Evolutionary conservation across 164 flowering plant genomes (phyloP), one percentile per base, ranked within the genome.

Genomic region (Taxillus chinensis): DNA sequence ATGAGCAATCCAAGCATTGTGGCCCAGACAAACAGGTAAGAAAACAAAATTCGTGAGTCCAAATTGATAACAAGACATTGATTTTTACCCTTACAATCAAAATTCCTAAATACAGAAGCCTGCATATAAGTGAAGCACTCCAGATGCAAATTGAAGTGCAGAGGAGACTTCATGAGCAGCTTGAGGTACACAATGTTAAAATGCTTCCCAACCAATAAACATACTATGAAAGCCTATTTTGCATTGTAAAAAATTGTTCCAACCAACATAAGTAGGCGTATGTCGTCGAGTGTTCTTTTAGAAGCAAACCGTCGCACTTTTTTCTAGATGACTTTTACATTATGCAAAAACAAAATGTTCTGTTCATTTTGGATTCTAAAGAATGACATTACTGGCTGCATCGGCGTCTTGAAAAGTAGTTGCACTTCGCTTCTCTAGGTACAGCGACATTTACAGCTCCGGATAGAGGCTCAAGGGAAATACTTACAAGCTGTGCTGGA

Each of bases 91-190:
- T 80, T 42, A 79, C 70, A 67, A 39, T 27, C 16, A 45, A 10
- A 38, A 56, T 66, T 64, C 8, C 15, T 40, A 8, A 37, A 62
- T 61, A 49, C 92, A 88, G 97, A 73, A 70, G 69, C 70, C 62
- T 83, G 62, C 96, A 82, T 46, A 72, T 92, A 65, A 75, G 78
- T 48, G 98, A 92, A 76, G 82, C 98, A 54, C 75, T 92, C 63
- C 88, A 92, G 71, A 87, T 87, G 89, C 98, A 92, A 71, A 87
- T 87, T 64, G 98, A 92, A 77, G 98, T 87, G 62, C 96, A 92
- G 75, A 77, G 86, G 86, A 80, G 88, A 70, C 80, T 92, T 57
- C 90, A 89, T 63, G 96, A 92, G 65, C 96, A 92, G 74, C 93
- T 89, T 50, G 98, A 92, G 95, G 98, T 91, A 79, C 59, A 50